These are phyloP conservation scores for Papilionanthe hybrid DNA, from an alignment of 116 monocot species.

Conservation along the genomic window DNA sequence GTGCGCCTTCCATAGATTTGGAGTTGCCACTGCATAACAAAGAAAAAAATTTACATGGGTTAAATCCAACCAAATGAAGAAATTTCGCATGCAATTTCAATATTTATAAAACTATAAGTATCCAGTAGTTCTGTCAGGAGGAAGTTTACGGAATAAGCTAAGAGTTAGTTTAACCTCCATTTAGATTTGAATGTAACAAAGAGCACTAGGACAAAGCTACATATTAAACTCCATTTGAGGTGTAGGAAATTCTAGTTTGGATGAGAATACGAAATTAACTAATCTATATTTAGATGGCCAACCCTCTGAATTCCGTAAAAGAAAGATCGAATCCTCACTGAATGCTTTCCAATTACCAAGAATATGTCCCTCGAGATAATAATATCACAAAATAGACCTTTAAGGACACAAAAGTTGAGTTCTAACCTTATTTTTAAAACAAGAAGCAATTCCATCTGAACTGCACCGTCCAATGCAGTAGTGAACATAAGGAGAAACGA, in stretches of 20 bases:
- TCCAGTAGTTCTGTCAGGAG: not conserved
- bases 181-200: not conserved
- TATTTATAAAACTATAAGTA: not conserved
- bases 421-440: not conserved
- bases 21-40: conserved; percentile 43
- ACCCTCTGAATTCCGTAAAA: not conserved
- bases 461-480: not conserved
- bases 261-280: not conserved
- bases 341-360: not conserved
- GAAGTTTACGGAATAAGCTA: not conserved
- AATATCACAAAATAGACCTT: not conserved
- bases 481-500: not conserved
- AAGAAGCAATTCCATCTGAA: not conserved
- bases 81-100: not conserved
- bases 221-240: not conserved
- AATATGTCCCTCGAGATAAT: not conserved
- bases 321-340: not conserved
- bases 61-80: not conserved
- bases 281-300: not conserved
- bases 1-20: conserved; percentile 16
- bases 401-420: not conserved
- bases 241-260: not conserved
- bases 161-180: not conserved
- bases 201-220: not conserved
- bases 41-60: not conserved